phyloP scores from a whole-genome alignment of 768 basidiomycete species.

The Pleurotus eryngii region DNA sequence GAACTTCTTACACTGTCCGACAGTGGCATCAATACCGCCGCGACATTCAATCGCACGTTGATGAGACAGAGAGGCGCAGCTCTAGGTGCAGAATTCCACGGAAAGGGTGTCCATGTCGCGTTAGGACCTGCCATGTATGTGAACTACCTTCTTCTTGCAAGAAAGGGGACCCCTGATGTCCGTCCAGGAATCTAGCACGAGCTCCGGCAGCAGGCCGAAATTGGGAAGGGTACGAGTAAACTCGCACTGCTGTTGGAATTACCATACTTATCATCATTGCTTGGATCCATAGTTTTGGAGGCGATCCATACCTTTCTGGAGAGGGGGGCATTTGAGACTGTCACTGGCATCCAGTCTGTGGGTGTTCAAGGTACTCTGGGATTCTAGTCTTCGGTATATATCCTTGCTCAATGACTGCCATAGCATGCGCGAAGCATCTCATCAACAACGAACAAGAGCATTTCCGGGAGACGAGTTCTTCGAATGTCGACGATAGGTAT shows the following conservation, averaged over 20 bases:
- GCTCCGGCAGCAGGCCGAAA: conserved; percentile 46
- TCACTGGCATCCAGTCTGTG: conserved; percentile 47
- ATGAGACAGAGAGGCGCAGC: conserved; percentile 54
- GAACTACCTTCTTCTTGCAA: not conserved
- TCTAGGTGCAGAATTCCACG: conserved; percentile 58
- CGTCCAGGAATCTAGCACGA: conserved; percentile 39
- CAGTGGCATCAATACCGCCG: conserved; percentile 49
- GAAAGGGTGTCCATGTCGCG: conserved; percentile 56
- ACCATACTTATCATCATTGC: not conserved
- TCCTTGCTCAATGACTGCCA: not conserved
- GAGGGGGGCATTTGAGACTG: conserved; percentile 53
- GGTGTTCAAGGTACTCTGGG: conserved; percentile 41
- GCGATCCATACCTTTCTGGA: conserved; percentile 52
- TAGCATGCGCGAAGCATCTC: conserved; percentile 41
- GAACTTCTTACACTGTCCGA: not conserved
- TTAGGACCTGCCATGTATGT: conserved; percentile 49
- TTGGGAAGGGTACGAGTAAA: conserved; percentile 42
- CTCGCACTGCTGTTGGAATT: not conserved
- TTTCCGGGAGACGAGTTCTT: conserved; percentile 36
- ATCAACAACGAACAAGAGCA: conserved; percentile 52
- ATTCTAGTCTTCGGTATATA: not conserved
- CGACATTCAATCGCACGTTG: conserved; percentile 51
- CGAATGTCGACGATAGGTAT: conserved; percentile 41
- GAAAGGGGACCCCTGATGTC: not conserved
- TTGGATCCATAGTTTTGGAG: conserved; percentile 33